Base-by-base conservation (phyloP, 371 early-diverging fungal genomes). In the Basidiobolus meristosporus region DNA sequence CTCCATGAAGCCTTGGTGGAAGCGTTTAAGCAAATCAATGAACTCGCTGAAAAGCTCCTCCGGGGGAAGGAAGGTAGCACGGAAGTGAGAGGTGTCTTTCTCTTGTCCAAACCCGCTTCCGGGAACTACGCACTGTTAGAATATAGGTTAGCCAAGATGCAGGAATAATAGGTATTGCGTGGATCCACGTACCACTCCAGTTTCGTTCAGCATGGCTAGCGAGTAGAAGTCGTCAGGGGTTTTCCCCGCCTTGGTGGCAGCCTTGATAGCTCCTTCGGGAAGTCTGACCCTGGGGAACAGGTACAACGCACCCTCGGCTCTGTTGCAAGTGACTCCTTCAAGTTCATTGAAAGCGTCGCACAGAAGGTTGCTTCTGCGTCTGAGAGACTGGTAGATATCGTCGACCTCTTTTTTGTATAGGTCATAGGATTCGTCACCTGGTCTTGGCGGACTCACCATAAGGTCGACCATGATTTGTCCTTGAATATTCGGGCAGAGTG, bases 61-160 rank as follows among this genome's bases (percentile, higher is more conserved):
- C n/a, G 79, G 84, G 12, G 98, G 93, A 51, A 97, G 49, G 65
- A 97, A 97, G 3, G 98, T 95, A 34, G 81, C 78, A 41, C 98
- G 69, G 72, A 97, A 93, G 54, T 97, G 98, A 55, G 66, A 89
- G 1, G 93, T 97, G 36, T 77, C 82, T 4, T 70, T 65, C 46
- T 69, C 68, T 68, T 97, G 95, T 19, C 82, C 78, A 45, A 97
- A 97, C 12, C 98, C 98, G n/a, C n/a, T n/a, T n/a, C n/a, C n/a
- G n/a, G n/a, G n/a, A n/a, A n/a, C n/a, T n/a, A n/a, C n/a, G n/a
- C n/a, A n/a, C n/a, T n/a, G n/a, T n/a, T n/a, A n/a, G n/a, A n/a
- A n/a, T n/a, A n/a, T n/a, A n/a, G n/a, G n/a, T n/a, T n/a, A n/a
- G n/a, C n/a, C n/a, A n/a, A n/a, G n/a, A n/a, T n/a, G n/a, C n/a